These are phyloP conservation scores for Avena atlantica DNA, from an alignment of 176 grass and related monocot species.

Conservation along the genomic window DNA sequence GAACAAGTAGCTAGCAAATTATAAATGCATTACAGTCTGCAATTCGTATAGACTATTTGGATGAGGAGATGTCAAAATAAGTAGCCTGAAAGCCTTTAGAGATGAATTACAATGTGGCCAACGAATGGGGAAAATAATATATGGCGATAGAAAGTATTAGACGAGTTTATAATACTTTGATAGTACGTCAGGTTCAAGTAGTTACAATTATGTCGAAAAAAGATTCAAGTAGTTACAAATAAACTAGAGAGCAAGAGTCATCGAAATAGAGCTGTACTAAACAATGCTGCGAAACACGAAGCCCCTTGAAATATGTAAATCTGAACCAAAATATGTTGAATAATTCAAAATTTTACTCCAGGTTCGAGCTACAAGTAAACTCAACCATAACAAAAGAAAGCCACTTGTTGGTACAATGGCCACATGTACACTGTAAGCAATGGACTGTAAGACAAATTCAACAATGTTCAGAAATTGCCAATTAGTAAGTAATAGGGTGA, in stretches of 20 bases:
- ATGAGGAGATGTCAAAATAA: not conserved
- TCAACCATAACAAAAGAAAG: conserved; percentile 3
- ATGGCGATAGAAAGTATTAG: not conserved
- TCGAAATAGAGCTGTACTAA: not conserved
- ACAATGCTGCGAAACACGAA: not conserved
- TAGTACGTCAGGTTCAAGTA: not conserved
- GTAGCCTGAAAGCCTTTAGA: not conserved
- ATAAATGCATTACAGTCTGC: not conserved
- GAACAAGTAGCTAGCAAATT: too few species aligned
- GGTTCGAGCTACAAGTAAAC: not conserved
- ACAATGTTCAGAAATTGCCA: not conserved
- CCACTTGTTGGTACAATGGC: not conserved
- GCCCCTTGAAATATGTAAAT: not conserved
- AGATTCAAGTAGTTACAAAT: not conserved
- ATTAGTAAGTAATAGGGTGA: not conserved
- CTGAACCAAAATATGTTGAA: not conserved
- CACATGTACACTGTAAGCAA: not conserved
- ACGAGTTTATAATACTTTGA: not conserved
- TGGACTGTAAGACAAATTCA: not conserved
- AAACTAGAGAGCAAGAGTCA: not conserved
- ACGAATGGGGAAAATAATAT: not conserved
- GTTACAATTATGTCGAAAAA: too few species aligned
- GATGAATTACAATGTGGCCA: not conserved
- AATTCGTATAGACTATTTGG: not conserved
- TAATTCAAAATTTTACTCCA: not conserved